Percentiles rank a stretch among this genome's conserved stretches.
Conservation (phyloP, 1,284 basidiomycete genomes). For the Sutorius eximius region DNA sequence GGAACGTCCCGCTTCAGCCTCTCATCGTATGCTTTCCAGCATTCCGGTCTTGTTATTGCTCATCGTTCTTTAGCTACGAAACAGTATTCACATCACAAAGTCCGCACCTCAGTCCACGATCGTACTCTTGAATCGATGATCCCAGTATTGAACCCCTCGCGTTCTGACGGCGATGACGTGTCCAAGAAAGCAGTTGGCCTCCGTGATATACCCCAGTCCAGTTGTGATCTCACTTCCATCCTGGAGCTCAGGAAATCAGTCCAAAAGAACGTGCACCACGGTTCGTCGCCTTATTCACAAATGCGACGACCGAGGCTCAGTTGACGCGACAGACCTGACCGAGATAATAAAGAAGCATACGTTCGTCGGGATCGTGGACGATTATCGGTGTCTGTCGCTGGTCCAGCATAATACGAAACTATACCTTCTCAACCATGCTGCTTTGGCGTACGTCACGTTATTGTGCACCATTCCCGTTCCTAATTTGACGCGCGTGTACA, state of each 20-base stretch:
- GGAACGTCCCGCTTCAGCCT: constrained; percentile 5
- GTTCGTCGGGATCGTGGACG: constrained; percentile 92
- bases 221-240: constrained; percentile 83
- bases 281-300: constrained; percentile 45
- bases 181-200: constrained; percentile 33
- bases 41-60: not conserved
- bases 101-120: constrained; percentile 85
- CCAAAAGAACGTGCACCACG: constrained; percentile 61
- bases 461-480: not conserved
- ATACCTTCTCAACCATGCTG: constrained; percentile 85
- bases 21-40: constrained; percentile 17
- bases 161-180: constrained; percentile 26
- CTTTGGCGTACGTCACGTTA: constrained; percentile 62
- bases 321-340: constrained; percentile 58
- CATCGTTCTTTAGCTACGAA: constrained; percentile 42
- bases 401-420: constrained; percentile 89
- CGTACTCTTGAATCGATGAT: constrained; percentile 96
- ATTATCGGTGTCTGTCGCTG: constrained; percentile 71
- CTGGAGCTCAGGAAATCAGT: constrained; percentile 63
- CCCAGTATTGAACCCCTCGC: constrained; percentile 53
- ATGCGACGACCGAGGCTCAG: not conserved
- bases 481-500: not conserved
- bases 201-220: constrained; percentile 73
- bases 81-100: constrained; percentile 81
- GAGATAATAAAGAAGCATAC: constrained; percentile 87